Conservation (phyloP, 345 rosid genomes). For the Populus nigra region DNA sequence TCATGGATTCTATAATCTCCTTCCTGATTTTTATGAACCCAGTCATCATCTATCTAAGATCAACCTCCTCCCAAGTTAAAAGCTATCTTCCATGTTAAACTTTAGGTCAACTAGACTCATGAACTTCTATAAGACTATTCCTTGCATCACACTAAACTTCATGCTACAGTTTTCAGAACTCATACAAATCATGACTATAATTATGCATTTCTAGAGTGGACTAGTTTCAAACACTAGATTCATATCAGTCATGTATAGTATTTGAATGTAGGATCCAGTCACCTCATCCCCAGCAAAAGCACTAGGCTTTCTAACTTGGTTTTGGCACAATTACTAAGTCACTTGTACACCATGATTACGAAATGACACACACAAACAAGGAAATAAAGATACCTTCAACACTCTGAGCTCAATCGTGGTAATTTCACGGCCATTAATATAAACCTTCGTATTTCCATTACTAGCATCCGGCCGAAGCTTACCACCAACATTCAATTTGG, state of each 20-base stretch:
- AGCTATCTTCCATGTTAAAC: not conserved
- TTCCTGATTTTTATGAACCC: not conserved
- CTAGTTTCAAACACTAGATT: not conserved
- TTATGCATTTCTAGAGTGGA: not conserved
- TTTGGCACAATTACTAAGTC: not conserved
- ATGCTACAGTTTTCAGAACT: not conserved
- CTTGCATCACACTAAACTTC: not conserved
- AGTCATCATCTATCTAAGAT: not conserved
- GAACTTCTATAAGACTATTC: not conserved
- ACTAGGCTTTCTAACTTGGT: not conserved
- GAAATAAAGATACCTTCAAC: slow-evolving; percentile 36
- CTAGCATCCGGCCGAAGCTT: slow-evolving; percentile 52
- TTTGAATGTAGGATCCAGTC: not conserved
- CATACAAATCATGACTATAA: not conserved
- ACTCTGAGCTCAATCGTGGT: slow-evolving; percentile 46
- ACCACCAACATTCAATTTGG: slow-evolving; percentile 52
- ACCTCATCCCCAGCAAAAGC: not conserved
- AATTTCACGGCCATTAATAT: slow-evolving; percentile 68
- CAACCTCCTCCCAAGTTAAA: not conserved
- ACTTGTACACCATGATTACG: not conserved
- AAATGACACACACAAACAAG: not conserved
- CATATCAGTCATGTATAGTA: not conserved
- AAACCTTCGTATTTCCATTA: slow-evolving; percentile 56
- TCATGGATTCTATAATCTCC: not conserved
- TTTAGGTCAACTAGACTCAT: not conserved